Evolutionary conservation across 768 basidiomycete species (phyloP).

Genomic region (Psilocybe tampanensis): DNA sequence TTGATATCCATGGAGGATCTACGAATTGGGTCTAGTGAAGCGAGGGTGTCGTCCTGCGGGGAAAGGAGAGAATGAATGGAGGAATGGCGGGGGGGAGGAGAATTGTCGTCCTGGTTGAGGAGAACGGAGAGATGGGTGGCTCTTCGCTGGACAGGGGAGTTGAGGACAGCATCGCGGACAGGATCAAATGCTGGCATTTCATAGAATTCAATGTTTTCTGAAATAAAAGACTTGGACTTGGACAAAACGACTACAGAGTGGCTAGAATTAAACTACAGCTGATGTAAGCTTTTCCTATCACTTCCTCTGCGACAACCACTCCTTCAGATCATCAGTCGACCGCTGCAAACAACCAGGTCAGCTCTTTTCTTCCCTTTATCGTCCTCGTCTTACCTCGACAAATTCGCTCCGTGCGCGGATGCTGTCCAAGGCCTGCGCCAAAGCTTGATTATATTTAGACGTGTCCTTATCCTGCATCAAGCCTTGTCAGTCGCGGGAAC

Average conservation of each 20-base stretch:
- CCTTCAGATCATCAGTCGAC: conserved; percentile 55
- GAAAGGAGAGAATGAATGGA: conserved; percentile 34
- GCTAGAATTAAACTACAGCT: conserved; percentile 13
- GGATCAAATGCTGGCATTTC: conserved; percentile 76
- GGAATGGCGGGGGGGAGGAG: conserved; percentile 17
- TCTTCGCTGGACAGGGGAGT: conserved; percentile 69
- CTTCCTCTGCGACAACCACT: conserved; percentile 44
- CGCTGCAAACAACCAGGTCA: conserved; percentile 39
- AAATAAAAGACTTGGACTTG: background rate
- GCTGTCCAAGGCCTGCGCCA: conserved; percentile 70
- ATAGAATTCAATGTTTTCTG: conserved; percentile 1
- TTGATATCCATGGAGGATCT: conserved; percentile 28
- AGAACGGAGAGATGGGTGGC: conserved; percentile 80
- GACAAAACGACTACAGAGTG: background rate
- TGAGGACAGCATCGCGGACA: conserved; percentile 84
- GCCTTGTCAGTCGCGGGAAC: conserved; percentile 20
- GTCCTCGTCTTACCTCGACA: conserved; percentile 50
- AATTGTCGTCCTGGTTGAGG: conserved; percentile 49
- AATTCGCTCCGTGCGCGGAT: conserved; percentile 63
- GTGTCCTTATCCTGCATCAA: conserved; percentile 61
- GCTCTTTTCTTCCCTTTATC: background rate
- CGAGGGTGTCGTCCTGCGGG: conserved; percentile 23
- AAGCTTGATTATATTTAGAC: conserved; percentile 63
- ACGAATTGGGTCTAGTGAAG: conserved; percentile 27
- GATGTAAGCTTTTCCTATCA: conserved; percentile 31